These are phyloP conservation scores for Rhypophila decipiens DNA, from an alignment of 495 filamentous ascomycete species.

Conservation along the genomic window DNA sequence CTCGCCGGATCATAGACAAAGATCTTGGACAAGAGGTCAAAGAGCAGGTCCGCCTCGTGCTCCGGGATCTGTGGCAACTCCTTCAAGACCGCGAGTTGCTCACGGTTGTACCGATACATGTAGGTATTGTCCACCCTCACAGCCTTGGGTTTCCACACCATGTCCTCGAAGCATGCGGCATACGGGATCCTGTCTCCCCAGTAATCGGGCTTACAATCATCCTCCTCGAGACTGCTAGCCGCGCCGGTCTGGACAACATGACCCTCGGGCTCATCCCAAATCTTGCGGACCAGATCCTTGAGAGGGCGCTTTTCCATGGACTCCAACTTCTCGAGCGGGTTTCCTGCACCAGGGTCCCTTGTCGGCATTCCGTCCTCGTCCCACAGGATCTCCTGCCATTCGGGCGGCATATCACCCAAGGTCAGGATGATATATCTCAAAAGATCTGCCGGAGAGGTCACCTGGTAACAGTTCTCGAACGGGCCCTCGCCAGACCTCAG, in stretches of 20 bases:
- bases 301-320: background rate
- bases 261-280: background rate
- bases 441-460: background rate
- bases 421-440: background rate
- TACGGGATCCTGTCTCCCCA: background rate
- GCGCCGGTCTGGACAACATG: background rate
- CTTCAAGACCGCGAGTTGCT: background rate
- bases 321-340: background rate
- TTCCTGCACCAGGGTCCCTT: background rate
- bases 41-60: background rate
- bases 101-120: background rate
- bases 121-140: background rate
- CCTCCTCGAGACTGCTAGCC: background rate
- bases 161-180: background rate
- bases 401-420: background rate
- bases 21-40: slow-evolving; percentile 3
- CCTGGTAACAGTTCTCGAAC: background rate
- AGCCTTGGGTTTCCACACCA: background rate
- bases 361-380: background rate
- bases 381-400: background rate
- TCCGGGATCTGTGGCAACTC: background rate
- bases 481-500: background rate
- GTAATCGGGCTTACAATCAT: background rate
- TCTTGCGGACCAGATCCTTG: background rate
- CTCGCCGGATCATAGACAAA: background rate